These are phyloP conservation scores for Austroboletus niveus DNA, from an alignment of 1,284 basidiomycete species.

Conservation along the genomic window DNA sequence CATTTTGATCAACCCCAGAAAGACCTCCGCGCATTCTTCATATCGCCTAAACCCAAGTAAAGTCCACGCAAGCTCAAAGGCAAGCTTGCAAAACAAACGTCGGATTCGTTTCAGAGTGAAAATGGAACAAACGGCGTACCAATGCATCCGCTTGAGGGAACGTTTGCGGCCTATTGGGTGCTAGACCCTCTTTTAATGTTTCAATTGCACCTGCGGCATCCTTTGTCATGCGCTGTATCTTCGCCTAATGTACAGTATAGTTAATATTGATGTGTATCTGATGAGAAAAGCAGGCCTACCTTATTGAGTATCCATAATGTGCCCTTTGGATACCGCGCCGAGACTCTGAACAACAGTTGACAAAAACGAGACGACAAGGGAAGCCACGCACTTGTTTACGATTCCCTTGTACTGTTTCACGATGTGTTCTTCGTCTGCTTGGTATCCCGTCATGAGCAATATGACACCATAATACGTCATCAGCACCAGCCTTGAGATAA, in stretches of 20 bases:
- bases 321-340: constrained; percentile 61
- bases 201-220: constrained; percentile 62
- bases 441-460: constrained; percentile 67
- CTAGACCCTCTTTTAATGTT: constrained; percentile 58
- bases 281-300: constrained; percentile 33
- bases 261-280: not conserved
- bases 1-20: constrained; percentile 60
- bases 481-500: constrained; percentile 53
- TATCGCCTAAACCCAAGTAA: constrained; percentile 63
- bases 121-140: constrained; percentile 32
- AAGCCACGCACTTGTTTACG: constrained; percentile 50
- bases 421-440: constrained; percentile 66
- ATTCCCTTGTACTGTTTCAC: constrained; percentile 61
- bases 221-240: constrained; percentile 68
- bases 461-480: constrained; percentile 78
- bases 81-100: constrained; percentile 43
- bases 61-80: constrained; percentile 78
- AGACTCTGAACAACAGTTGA: constrained; percentile 37
- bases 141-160: constrained; percentile 73
- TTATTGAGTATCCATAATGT: constrained; percentile 75
- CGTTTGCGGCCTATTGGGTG: constrained; percentile 44
- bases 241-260: constrained; percentile 48
- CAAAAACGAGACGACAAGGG: not conserved
- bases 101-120: not conserved
- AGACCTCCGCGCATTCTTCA: constrained; percentile 62